phyloP scores from a whole-genome alignment of 352 stramenopile genomes.

The Hyaloperonospora arabidopsidis region DNA sequence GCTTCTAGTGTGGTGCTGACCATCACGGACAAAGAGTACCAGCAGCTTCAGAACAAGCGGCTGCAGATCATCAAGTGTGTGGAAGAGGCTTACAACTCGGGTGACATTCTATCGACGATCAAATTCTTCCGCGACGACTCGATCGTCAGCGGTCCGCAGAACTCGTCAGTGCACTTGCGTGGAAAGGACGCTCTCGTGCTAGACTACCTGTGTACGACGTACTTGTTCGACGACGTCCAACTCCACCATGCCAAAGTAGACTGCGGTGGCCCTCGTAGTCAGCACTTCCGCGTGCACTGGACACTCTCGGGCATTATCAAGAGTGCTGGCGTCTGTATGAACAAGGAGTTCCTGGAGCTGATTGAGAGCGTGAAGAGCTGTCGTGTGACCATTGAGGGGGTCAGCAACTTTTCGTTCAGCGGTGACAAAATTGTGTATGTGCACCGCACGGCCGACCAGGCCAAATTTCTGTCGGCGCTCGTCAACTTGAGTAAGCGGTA shows the following conservation, averaged over 20 bases:
- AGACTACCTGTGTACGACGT: conserved; percentile 83
- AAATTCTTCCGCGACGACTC: conserved; percentile 83
- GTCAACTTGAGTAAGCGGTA: background rate
- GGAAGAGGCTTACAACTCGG: conserved; percentile 73
- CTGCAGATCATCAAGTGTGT: conserved; percentile 76
- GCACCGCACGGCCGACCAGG: conserved; percentile 80
- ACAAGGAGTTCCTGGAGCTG: conserved; percentile 82
- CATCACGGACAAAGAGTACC: conserved; percentile 76
- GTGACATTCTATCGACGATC: conserved; percentile 67
- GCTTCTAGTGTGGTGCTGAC: conserved; percentile 42
- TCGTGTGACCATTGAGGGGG: conserved; percentile 73
- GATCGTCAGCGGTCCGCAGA: conserved; percentile 80
- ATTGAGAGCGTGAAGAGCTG: conserved; percentile 77
- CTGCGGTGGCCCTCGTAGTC: conserved; percentile 69
- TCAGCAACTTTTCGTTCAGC: conserved; percentile 85
- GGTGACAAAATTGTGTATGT: conserved; percentile 80
- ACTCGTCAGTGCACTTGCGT: conserved; percentile 74
- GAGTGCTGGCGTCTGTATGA: conserved; percentile 74
- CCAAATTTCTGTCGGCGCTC: conserved; percentile 33
- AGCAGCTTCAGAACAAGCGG: conserved; percentile 63
- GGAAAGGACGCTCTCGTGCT: conserved; percentile 78
- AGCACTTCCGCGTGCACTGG: conserved; percentile 85
- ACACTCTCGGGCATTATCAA: conserved; percentile 69
- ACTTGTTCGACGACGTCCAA: conserved; percentile 68
- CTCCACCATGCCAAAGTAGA: conserved; percentile 77